Evolutionary conservation across 1,284 basidiomycete genomes (phyloP).

Genomic region (Phylloboletellus chloephorus): DNA sequence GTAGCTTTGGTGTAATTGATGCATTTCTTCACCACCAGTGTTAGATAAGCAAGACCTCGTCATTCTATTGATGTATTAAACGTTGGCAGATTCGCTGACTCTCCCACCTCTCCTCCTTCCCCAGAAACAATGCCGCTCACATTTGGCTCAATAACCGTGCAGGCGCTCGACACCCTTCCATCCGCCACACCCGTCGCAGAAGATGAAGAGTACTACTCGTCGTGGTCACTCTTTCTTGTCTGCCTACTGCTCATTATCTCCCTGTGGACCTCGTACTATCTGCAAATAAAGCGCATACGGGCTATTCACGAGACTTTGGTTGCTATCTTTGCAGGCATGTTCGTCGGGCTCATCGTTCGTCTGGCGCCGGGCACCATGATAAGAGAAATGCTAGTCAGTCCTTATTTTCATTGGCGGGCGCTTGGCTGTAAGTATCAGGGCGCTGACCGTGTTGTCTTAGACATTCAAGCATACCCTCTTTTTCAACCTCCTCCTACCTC

Average conservation of each 20-base stretch:
- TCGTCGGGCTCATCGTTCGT: constrained; percentile 88
- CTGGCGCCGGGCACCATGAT: constrained; percentile 92
- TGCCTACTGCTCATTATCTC: constrained; percentile 92
- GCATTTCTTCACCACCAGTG: neutral
- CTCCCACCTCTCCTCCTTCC: neutral
- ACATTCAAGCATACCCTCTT: constrained; percentile 97
- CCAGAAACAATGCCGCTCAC: constrained; percentile 23
- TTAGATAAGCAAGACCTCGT: constrained; percentile 21
- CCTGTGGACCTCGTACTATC: constrained; percentile 95
- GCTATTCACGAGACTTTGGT: constrained; percentile 97
- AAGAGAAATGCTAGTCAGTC: constrained; percentile 91
- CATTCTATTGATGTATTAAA: constrained; percentile 11
- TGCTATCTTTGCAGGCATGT: constrained; percentile 94
- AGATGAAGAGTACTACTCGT: constrained; percentile 88
- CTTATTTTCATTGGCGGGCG: neutral
- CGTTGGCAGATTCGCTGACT: constrained; percentile 1
- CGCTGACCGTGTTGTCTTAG: constrained; percentile 36
- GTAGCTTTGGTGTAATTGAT: constrained; percentile 7
- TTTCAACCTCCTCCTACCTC: constrained; percentile 95
- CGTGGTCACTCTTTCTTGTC: constrained; percentile 93
- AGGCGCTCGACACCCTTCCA: constrained; percentile 18
- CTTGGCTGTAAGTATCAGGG: neutral
- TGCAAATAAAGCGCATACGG: constrained; percentile 94
- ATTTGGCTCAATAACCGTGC: constrained; percentile 18
- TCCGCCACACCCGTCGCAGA: constrained; percentile 44